Conservation (phyloP, 2,329 filamentous ascomycete genomes). For the Myrmaecium sp. region DNA sequence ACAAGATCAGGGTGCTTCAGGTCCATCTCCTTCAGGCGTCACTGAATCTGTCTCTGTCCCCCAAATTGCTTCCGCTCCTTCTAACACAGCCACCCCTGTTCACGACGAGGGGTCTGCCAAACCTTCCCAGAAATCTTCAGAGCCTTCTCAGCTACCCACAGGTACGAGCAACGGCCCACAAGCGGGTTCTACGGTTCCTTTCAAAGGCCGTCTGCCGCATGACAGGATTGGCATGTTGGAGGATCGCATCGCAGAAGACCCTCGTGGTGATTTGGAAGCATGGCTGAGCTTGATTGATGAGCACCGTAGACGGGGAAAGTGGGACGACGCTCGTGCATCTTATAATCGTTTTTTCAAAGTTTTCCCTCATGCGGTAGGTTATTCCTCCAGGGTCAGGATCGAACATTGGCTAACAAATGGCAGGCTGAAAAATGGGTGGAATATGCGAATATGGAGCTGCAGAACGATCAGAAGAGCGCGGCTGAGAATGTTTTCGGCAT, state of each 20-base stretch:
- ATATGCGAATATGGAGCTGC: conserved; percentile 79
- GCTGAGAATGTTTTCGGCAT: conserved; percentile 73
- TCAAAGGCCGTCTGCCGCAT: conserved; percentile 43
- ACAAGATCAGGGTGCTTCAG: conserved; percentile 30
- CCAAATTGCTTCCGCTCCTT: conserved; percentile 26
- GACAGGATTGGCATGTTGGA: conserved; percentile 70
- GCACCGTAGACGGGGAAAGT: conserved; percentile 62
- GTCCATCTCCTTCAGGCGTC: conserved; percentile 23
- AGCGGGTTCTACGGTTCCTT: conserved; percentile 23
- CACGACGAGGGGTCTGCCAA: conserved; percentile 1
- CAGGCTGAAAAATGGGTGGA: conserved; percentile 85
- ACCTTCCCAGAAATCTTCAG: conserved; percentile 18
- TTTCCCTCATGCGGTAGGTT: conserved; percentile 80
- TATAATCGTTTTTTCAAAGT: conserved; percentile 78
- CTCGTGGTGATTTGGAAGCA: conserved; percentile 78
- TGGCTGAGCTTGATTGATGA: conserved; percentile 81
- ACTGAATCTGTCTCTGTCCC: conserved; percentile 33
- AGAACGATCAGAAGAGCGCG: conserved; percentile 62
- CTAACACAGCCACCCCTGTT: conserved; percentile 6
- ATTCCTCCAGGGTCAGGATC: conserved; percentile 3
- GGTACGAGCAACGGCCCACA: conserved; percentile 13
- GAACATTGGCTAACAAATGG: conserved; percentile 3
- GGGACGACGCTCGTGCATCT: conserved; percentile 61
- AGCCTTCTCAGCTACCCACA: conserved; percentile 18
- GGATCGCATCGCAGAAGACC: conserved; percentile 80